Percentiles rank a stretch among this genome's conserved stretches.
Conservation (phyloP, 2,329 filamentous ascomycete genomes). For the Hymenoscyphus occultus region DNA sequence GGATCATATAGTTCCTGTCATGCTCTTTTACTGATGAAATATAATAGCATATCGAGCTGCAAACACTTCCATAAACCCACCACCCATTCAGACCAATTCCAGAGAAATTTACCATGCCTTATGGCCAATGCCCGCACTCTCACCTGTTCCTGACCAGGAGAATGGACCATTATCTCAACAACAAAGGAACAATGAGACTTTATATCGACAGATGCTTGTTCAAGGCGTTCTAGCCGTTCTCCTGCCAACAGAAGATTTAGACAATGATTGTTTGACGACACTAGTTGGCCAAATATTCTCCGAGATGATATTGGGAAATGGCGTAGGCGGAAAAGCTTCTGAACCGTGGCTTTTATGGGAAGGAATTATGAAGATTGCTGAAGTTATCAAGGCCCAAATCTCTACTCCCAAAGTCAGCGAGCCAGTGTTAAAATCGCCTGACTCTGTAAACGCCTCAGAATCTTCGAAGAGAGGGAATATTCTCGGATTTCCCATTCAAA, state of each 20-base stretch:
- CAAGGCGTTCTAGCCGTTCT: conserved; percentile 78
- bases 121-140: conserved; percentile 75
- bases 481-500: conserved; percentile 29
- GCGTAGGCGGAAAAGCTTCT: conserved; percentile 74
- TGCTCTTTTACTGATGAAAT: conserved; percentile 14
- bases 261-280: conserved; percentile 80
- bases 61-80: conserved; percentile 53
- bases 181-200: conserved; percentile 73
- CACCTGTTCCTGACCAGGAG: conserved; percentile 63
- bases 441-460: conserved; percentile 25
- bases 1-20: conserved; percentile 22
- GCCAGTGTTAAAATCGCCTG: conserved; percentile 35
- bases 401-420: conserved; percentile 34
- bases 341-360: conserved; percentile 91
- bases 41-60: conserved; percentile 68
- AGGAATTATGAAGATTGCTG: conserved; percentile 68
- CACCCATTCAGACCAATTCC: conserved; percentile 59
- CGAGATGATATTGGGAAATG: conserved; percentile 83
- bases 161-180: conserved; percentile 47
- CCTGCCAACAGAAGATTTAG: conserved; percentile 86
- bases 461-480: conserved; percentile 23
- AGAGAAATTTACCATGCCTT: conserved; percentile 79
- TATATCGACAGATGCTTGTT: conserved; percentile 85
- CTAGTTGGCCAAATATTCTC: conserved; percentile 85
- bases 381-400: conserved; percentile 42